phyloP scores from a whole-genome alignment of 305 asterid species.

The Nicotiana rustica region DNA sequence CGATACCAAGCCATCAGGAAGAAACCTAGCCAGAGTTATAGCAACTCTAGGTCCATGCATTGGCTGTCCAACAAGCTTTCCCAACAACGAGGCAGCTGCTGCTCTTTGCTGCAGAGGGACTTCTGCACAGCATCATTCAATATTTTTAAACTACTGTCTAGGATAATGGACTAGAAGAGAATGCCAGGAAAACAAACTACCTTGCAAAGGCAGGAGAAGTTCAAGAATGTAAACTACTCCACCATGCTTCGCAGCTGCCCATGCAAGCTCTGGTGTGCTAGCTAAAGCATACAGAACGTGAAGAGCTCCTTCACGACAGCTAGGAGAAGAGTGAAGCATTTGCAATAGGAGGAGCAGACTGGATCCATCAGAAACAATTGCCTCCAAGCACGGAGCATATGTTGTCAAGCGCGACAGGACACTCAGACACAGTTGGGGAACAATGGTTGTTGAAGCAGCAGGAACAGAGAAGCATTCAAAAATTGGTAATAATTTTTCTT shows the following conservation, averaged over 20 bases:
- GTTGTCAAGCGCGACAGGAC: constrained; percentile 92
- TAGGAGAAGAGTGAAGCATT: constrained; percentile 95
- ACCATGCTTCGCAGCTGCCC: constrained; percentile 99
- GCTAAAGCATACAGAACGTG: constrained; percentile 98
- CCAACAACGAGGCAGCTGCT: constrained; percentile 93
- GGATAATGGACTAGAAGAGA: constrained; percentile 29
- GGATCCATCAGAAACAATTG: constrained; percentile 96
- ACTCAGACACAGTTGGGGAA: constrained; percentile 82
- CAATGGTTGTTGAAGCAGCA: constrained; percentile 77
- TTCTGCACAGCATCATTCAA: constrained; percentile 60
- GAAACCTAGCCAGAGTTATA: constrained; percentile 90
- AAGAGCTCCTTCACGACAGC: constrained; percentile 96
- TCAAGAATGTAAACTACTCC: constrained; percentile 99
- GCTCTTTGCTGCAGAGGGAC: constrained; percentile 97
- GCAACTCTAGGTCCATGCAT: constrained; percentile 99
- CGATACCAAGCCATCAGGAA: constrained; percentile 97
- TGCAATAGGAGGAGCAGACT: constrained; percentile 89
- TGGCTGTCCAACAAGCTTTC: constrained; percentile 95
- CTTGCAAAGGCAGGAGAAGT: constrained; percentile 90
- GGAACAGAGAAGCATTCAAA: constrained; percentile 96
- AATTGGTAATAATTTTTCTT: constrained; percentile 89
- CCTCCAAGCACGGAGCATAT: constrained; percentile 97
- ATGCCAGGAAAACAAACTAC: constrained; percentile 47
- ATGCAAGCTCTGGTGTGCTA: constrained; percentile 96
- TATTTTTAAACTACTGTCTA: constrained; percentile 30